phyloP scores from a whole-genome alignment of 2,329 filamentous ascomycete genomes.

The Bertia moriformis region DNA sequence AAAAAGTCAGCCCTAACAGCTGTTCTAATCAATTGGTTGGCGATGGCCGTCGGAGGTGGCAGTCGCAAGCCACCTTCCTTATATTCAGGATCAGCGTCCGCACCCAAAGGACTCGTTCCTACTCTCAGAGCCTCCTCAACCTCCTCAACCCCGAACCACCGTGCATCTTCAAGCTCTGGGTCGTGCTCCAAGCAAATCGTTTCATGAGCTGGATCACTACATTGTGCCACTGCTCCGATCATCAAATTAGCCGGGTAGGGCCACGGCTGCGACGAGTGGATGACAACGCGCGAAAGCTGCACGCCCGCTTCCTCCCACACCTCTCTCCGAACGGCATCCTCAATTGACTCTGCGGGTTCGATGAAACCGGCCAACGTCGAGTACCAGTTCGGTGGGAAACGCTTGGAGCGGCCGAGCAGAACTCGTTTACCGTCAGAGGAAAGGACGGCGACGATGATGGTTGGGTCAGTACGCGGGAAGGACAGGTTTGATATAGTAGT shows the following conservation, averaged over 20 bases:
- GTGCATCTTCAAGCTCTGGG: slow-evolving; percentile 76
- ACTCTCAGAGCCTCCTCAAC: slow-evolving; percentile 58
- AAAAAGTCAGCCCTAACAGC: not conserved
- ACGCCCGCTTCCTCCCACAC: slow-evolving; percentile 80
- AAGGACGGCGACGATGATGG: slow-evolving; percentile 86
- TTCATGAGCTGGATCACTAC: slow-evolving; percentile 61
- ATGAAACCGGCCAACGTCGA: slow-evolving; percentile 77
- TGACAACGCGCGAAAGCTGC: slow-evolving; percentile 58
- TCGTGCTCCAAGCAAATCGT: slow-evolving; percentile 72
- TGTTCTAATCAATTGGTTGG: slow-evolving; percentile 59
- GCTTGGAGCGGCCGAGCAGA: slow-evolving; percentile 71
- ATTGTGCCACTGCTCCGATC: slow-evolving; percentile 80
- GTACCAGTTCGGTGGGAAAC: slow-evolving; percentile 77
- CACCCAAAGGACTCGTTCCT: slow-evolving; percentile 55
- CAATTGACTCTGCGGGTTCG: slow-evolving; percentile 71
- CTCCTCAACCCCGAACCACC: slow-evolving; percentile 76
- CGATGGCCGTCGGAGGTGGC: slow-evolving; percentile 79
- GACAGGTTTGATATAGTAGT: slow-evolving; percentile 77
- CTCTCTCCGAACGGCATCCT: slow-evolving; percentile 70
- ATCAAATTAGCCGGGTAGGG: slow-evolving; percentile 74
- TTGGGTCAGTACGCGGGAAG: slow-evolving; percentile 86
- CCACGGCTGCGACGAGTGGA: slow-evolving; percentile 79
- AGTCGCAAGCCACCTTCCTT: slow-evolving; percentile 67
- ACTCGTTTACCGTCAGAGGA: slow-evolving; percentile 64
- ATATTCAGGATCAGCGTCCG: slow-evolving; percentile 48